A percentile compares a stretch with the other conserved stretches of the same genome.
These are phyloP conservation scores for Cercospora sp. DNA, from an alignment of 2,329 filamentous ascomycete genomes.

Conservation along the genomic window DNA sequence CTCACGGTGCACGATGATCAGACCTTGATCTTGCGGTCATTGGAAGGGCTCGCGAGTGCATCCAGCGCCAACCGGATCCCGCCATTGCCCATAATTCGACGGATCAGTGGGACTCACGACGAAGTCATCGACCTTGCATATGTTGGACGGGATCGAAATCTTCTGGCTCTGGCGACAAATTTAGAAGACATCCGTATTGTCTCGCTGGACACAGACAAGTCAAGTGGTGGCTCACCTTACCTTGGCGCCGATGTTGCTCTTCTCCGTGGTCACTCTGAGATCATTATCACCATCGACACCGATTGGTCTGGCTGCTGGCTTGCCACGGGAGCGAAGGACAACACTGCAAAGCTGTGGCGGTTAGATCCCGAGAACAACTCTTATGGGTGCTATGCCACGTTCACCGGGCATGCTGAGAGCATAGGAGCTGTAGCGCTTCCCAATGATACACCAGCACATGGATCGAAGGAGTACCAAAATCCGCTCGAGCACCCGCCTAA, in stretches of 20 bases:
- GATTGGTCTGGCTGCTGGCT: conserved; percentile 99
- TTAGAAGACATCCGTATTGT: conserved; percentile 89
- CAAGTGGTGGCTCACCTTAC: conserved; percentile 48
- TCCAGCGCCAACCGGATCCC: conserved; percentile 20
- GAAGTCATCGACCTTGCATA: conserved; percentile 95
- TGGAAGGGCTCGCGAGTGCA: conserved; percentile 43
- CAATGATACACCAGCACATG: conserved; percentile 64
- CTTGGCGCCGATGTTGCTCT: conserved; percentile 88
- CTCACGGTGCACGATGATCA: conserved; percentile 87
- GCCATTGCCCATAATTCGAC: conserved; percentile 63
- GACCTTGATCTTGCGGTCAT: conserved; percentile 74
- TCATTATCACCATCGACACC: conserved; percentile 89
- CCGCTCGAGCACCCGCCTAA: conserved; percentile 77
- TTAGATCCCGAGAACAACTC: conserved; percentile 74
- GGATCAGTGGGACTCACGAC: conserved; percentile 94
- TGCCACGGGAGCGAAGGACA: conserved; percentile 94
- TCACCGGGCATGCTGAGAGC: conserved; percentile 92
- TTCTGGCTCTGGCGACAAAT: conserved; percentile 90
- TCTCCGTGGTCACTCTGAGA: conserved; percentile 88
- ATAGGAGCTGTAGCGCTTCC: conserved; percentile 86
- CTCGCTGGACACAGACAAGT: conserved; percentile 55
- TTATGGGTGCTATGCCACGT: conserved; percentile 76
- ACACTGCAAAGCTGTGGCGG: conserved; percentile 86
- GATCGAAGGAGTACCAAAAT: conserved; percentile 68
- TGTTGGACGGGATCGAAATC: conserved; percentile 73